Percentiles rank a stretch among this genome's conserved stretches.
These are phyloP conservation scores for Cucurbita pepo DNA, from an alignment of 306 rosid genomes.

Conservation along the genomic window DNA sequence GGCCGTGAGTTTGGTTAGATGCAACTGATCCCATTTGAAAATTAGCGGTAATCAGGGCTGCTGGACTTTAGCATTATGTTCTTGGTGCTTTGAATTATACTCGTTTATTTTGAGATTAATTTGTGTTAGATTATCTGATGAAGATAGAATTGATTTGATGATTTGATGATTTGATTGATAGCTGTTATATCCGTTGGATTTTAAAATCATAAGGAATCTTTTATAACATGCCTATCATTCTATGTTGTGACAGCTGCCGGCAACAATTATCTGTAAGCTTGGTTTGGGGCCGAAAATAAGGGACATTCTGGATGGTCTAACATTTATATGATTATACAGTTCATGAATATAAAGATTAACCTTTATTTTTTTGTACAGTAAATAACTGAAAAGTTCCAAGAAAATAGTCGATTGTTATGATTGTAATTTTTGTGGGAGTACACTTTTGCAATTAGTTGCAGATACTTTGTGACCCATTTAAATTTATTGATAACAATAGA, in stretches of 20 bases:
- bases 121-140: neutral
- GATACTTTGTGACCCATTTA: no score
- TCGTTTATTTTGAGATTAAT: neutral
- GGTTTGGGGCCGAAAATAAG: neutral
- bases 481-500: no score
- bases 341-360: neutral
- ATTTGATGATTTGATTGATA: neutral
- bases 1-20: neutral
- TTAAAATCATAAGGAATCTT: neutral
- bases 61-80: neutral
- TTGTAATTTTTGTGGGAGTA: no score
- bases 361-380: neutral
- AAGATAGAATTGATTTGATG: neutral
- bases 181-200: neutral
- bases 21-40: neutral
- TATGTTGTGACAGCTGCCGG: neutral
- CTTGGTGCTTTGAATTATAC: neutral
- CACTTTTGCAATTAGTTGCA: no score
- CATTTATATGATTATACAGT: neutral
- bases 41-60: neutral
- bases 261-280: neutral
- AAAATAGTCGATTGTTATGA: neutral
- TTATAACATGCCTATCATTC: neutral
- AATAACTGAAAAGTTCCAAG: neutral
- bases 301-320: neutral